Conservation (phyloP, 352 stramenopile genomes). For the Blastocystis hominis region DNA sequence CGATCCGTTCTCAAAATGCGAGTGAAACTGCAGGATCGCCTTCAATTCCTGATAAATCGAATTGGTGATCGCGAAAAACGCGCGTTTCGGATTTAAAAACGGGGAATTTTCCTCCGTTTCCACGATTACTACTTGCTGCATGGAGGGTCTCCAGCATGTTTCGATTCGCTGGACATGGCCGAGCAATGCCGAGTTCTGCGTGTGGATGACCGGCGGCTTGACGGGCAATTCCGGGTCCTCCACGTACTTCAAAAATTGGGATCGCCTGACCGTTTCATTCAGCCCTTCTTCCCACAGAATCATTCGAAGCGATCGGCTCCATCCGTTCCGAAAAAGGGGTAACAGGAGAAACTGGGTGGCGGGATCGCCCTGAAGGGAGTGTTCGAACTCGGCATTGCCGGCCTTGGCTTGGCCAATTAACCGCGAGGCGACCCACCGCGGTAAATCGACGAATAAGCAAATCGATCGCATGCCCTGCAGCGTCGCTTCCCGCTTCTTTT, state of each 20-base stretch:
- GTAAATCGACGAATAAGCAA: background rate
- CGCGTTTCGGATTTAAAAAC: background rate
- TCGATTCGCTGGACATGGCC: background rate
- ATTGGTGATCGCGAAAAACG: background rate
- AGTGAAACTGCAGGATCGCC: background rate
- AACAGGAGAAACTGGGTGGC: background rate
- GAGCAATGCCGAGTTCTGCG: background rate
- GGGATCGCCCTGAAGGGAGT: no score
- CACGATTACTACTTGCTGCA: background rate
- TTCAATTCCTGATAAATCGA: background rate
- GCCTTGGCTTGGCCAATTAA: background rate
- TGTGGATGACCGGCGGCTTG: background rate
- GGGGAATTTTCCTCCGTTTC: background rate
- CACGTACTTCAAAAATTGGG: background rate
- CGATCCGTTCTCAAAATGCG: background rate
- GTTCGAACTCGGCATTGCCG: no score
- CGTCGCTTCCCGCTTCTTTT: background rate
- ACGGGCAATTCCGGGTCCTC: background rate
- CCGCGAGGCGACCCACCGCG: background rate
- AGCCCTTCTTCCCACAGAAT: background rate
- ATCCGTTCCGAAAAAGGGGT: background rate
- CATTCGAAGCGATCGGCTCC: background rate
- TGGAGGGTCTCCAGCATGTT: background rate
- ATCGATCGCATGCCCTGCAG: background rate
- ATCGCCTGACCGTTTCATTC: background rate